Percentiles rank a stretch among this genome's conserved stretches.
Evolutionary conservation across 371 early-diverging fungal species (phyloP).

Genomic region (Mortierella sp.): DNA sequence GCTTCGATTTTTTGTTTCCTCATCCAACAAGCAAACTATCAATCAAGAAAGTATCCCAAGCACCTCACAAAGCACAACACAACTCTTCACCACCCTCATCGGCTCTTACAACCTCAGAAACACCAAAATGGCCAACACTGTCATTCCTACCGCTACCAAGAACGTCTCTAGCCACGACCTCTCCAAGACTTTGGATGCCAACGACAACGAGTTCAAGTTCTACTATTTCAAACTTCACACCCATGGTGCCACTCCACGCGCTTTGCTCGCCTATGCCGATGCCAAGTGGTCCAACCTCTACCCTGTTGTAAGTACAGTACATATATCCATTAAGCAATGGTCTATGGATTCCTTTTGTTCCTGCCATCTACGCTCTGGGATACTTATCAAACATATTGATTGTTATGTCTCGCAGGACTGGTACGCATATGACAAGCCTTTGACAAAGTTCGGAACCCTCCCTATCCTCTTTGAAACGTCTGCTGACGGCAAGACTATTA

Average conservation of each 20-base stretch:
- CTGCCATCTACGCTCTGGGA: no score
- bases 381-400: background rate
- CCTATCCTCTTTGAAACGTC: constrained; percentile 19
- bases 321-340: no score
- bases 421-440: constrained; percentile 8
- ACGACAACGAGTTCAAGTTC: constrained; percentile 1
- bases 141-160: constrained; percentile 3
- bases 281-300: constrained; percentile 10
- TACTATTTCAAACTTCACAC: constrained; percentile 17
- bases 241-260: constrained; percentile 18
- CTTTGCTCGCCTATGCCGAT: constrained; percentile 15
- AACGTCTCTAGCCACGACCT: constrained; percentile 1
- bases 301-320: no score
- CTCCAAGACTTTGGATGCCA: constrained; percentile 9
- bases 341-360: no score
- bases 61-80: no score
- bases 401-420: background rate
- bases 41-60: no score
- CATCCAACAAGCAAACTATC: no score
- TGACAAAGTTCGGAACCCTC: constrained; percentile 12
- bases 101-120: no score
- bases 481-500: background rate
- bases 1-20: no score
- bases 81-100: no score
- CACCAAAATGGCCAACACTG: background rate